Base-by-base conservation (phyloP, 148 eudicot species). In the Diospyros kaki region DNA sequence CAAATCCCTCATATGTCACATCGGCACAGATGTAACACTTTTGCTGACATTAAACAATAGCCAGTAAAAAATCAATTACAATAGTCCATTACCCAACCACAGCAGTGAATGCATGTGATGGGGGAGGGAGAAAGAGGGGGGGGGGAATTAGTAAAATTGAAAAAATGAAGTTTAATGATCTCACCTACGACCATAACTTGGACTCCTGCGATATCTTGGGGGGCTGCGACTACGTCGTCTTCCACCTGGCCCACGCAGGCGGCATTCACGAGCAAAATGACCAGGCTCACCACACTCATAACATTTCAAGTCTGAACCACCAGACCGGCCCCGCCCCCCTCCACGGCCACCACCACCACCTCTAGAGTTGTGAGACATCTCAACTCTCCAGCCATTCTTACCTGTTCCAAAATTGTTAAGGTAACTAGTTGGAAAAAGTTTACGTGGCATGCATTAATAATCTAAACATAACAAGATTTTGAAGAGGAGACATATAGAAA, bases 301-400 rank as follows among this genome's bases (percentile, higher is more conserved):
- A 82, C 98, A 95, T 80, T 95, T 95, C 81, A 87, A 83, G 83
- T 92, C 97, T 81, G 98, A 95, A 68, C 97, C 97, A 76, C 94
- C 98, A 72, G 84, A 84, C n/a, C 98, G 87, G 13, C 97, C 96
- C 59, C 97, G 90, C 2, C 98, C 95, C 7, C 95, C 93, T 55
- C 91, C 90, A 53, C 90, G 43, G 1, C 85, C 77, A 3, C 87
- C 82, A 11, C 84, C 84, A 28, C 88, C 89, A 56, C 95, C 96
- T 78, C 97, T 84, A 41, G 98, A 94, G 75, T 95, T 95, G 83
- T 95, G 98, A 5, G 98, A 95, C 58, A 95, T 83, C 83, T 95
- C 98, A 51, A 95, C 97, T 83, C 98, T 92, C 98, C 98, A 95
- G 18, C 98, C 98, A 86, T 92, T 90, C 80, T 87, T 92, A 78